These are phyloP conservation scores for Aspergillus sp. DNA, from an alignment of 2,329 filamentous ascomycete genomes.

Conservation along the genomic window DNA sequence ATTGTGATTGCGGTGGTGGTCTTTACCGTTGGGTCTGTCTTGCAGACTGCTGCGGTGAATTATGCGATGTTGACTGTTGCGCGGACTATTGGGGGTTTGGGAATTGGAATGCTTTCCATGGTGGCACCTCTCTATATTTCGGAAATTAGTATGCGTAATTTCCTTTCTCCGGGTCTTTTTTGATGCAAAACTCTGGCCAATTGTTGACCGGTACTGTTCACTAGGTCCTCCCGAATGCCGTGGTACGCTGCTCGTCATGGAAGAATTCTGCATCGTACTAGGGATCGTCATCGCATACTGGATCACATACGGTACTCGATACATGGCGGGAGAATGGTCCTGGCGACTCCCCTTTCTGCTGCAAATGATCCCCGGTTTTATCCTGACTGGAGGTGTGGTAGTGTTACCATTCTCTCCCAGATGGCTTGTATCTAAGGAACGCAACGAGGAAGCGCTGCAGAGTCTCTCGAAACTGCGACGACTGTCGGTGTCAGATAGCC, in stretches of 20 bases:
- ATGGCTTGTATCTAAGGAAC: constrained; percentile 43
- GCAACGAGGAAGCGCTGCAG: constrained; percentile 42
- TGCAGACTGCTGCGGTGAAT: constrained; percentile 45
- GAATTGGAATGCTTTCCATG: constrained; percentile 45
- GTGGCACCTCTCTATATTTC: constrained; percentile 48
- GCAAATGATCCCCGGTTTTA: constrained; percentile 37
- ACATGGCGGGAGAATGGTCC: constrained; percentile 39
- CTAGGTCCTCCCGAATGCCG: constrained; percentile 40
- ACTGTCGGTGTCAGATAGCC: constrained; percentile 41
- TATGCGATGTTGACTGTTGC: constrained; percentile 46
- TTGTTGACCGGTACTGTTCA: not conserved
- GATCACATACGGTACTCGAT: constrained; percentile 38
- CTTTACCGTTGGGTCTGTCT: constrained; percentile 44
- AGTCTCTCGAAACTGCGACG: constrained; percentile 44
- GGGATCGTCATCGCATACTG: constrained; percentile 38
- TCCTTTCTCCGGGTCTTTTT: not conserved
- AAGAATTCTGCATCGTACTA: constrained; percentile 36
- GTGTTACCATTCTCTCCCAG: constrained; percentile 50
- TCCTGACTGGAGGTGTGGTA: constrained; percentile 30
- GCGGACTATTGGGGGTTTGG: constrained; percentile 44
- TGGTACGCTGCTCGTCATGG: constrained; percentile 38
- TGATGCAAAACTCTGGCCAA: too few relatives aligned
- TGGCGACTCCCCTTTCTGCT: constrained; percentile 43
- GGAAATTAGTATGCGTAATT: constrained; percentile 35
- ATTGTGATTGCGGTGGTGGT: constrained; percentile 45